Base-by-base conservation (phyloP, 1,139 yeast genomes). In the Citeromyces siamensis region DNA sequence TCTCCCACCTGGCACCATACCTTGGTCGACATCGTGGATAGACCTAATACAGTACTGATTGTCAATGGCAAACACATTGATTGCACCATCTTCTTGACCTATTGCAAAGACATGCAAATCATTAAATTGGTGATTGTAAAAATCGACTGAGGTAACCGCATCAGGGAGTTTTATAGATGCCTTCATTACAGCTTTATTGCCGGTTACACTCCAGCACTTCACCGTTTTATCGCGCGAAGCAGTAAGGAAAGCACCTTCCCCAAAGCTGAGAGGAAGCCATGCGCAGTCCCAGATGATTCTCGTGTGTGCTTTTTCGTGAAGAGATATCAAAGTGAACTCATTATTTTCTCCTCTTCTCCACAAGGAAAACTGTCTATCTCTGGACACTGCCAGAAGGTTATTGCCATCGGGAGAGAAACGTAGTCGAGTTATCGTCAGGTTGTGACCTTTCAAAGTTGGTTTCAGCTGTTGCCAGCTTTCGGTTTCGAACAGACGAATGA, bases 241-340 rank as follows among this genome's bases (percentile, higher is more conserved):
- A 1, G 97, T 90, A 17, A 84, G 63, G 50, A 90, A 88, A 21
- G 55, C 56, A 14, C 46, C 41, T 5, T 46, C 42, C 8, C 39
- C 64, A 41, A 43, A 57, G 16, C 49, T 59, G 8, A 40, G 29
- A 3, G 83, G 81, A 2, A 73, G 61, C 96, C 96, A 90, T 23
- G 82, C 71, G 52, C 94, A 79, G 58, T 90, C 98, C 98, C 98
- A 93, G 36, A 93, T 75, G 48, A 93, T 90, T 57, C 97, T 74
- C 6, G 80, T 59, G 51, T 93, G 98, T 1, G 96, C 95, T 51
- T 82, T 85, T 33, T 67, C 64, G 41, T 66, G 63, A 40, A 64
- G 48, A 35, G 71, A 71, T 6, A 67, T 57, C 36, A 66, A 53
- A 22, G 58, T 59, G 43, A 81, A 65, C 21, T 51, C 48, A 2